These are phyloP conservation scores for Euphorbia schlechtendalii DNA, from an alignment of 441 rosid genomes.

Conservation along the genomic window DNA sequence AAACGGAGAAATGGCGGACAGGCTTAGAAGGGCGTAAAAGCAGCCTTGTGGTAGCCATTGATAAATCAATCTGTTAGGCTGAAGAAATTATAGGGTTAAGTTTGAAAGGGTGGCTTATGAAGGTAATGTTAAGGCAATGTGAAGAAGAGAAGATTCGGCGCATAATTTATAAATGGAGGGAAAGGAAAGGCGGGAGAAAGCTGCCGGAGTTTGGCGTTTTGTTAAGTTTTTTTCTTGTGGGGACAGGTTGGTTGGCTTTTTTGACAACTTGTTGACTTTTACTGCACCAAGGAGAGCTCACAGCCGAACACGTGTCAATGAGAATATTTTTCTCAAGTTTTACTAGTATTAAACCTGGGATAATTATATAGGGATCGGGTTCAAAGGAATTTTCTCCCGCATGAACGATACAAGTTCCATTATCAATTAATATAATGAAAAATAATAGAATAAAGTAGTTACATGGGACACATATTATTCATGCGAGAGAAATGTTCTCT, in stretches of 20 bases:
- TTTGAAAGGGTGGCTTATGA: neutral
- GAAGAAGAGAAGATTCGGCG: constrained; percentile 39
- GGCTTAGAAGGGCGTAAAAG: constrained; percentile 27
- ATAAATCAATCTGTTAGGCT: neutral
- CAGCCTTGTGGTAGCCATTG: constrained; percentile 50
- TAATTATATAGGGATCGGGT: too few species aligned
- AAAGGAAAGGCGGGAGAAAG: neutral
- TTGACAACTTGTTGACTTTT: neutral
- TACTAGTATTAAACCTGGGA: neutral
- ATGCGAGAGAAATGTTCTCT: too few species aligned
- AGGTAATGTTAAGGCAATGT: neutral
- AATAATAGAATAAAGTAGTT: too few species aligned
- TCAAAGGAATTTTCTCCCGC: too few species aligned
- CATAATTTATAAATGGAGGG: constrained; percentile 18
- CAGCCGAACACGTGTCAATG: constrained; percentile 25
- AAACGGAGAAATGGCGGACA: constrained; percentile 18
- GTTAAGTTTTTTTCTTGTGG: constrained; percentile 8
- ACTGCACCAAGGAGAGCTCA: neutral
- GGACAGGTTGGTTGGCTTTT: constrained; percentile 3
- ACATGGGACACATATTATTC: too few species aligned
- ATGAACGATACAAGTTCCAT: too few species aligned
- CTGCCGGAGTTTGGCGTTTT: neutral
- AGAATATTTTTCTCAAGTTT: neutral
- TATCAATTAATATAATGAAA: too few species aligned
- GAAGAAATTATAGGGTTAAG: too few species aligned